Evolutionary conservation across 768 basidiomycete species (phyloP).

Genomic region (Mycena venus): DNA sequence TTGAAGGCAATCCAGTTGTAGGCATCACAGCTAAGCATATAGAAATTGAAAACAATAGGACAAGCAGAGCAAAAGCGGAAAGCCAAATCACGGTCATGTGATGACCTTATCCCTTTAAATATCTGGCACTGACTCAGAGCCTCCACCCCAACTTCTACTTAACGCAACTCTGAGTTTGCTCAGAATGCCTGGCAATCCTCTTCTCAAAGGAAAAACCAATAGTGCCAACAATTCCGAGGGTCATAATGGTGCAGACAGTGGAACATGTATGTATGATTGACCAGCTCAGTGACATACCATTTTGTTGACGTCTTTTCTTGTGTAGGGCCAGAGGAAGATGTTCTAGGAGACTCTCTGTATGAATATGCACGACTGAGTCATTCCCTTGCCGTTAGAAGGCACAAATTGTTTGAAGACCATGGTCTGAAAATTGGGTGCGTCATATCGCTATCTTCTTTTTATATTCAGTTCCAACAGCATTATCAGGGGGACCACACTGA

Average conservation of each 20-base stretch:
- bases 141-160: background rate
- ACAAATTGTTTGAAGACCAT: slow-evolving; percentile 1
- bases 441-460: background rate
- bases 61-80: background rate
- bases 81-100: background rate
- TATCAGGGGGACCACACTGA: slow-evolving; percentile 22
- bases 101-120: background rate
- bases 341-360: background rate
- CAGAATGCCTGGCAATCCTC: slow-evolving; percentile 8
- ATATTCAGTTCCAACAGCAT: background rate
- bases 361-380: background rate
- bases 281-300: background rate
- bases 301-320: background rate
- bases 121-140: background rate
- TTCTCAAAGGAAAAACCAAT: background rate
- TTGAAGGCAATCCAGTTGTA: no score
- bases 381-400: background rate
- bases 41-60: no score
- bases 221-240: slow-evolving; percentile 4
- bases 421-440: slow-evolving; percentile 5
- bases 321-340: background rate
- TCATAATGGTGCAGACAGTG: background rate
- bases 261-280: slow-evolving; percentile 13
- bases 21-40: no score
- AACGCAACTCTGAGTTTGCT: background rate